Conservation (phyloP, 805 yeast species). For the Saccharomycopsis sp. region DNA sequence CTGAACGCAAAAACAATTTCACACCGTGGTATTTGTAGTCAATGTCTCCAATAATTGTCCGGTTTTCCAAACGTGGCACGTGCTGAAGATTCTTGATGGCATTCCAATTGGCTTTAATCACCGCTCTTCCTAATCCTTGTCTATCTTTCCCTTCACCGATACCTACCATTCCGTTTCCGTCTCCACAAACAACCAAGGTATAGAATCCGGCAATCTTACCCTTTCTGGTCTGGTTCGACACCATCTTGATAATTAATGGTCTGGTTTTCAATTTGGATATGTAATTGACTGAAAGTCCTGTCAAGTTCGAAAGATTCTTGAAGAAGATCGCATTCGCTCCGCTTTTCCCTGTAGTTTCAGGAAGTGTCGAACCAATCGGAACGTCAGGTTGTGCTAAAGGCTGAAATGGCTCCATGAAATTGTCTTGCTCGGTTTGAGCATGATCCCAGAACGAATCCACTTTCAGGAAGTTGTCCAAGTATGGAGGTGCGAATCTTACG, state of each 20-base stretch:
- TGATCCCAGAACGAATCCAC: conserved; percentile 75
- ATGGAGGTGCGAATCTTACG: conserved; percentile 61
- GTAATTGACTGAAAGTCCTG: conserved; percentile 60
- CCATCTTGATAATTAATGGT: conserved; percentile 69
- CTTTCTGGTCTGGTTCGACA: conserved; percentile 85
- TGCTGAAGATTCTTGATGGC: conserved; percentile 80
- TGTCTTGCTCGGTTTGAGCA: conserved; percentile 40
- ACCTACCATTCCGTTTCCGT: conserved; percentile 88
- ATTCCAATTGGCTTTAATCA: conserved; percentile 83
- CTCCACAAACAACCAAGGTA: conserved; percentile 86
- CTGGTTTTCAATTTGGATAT: conserved; percentile 55
- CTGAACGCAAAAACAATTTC: conserved; percentile 70
- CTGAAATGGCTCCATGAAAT: conserved; percentile 48
- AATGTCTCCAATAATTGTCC: conserved; percentile 84
- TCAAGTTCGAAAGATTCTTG: conserved; percentile 49
- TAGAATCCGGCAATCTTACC: conserved; percentile 83
- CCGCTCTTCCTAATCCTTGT: conserved; percentile 67
- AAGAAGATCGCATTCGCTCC: conserved; percentile 32
- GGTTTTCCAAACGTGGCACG: conserved; percentile 81
- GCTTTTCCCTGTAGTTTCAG: conserved; percentile 21
- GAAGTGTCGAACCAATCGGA: conserved; percentile 37
- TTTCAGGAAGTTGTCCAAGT: conserved; percentile 62
- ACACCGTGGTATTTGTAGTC: conserved; percentile 85
- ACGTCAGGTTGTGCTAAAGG: conserved; percentile 49
- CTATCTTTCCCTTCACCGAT: conserved; percentile 92